Base-by-base conservation (phyloP, 352 stramenopile species). In the Peronospora destructor region DNA sequence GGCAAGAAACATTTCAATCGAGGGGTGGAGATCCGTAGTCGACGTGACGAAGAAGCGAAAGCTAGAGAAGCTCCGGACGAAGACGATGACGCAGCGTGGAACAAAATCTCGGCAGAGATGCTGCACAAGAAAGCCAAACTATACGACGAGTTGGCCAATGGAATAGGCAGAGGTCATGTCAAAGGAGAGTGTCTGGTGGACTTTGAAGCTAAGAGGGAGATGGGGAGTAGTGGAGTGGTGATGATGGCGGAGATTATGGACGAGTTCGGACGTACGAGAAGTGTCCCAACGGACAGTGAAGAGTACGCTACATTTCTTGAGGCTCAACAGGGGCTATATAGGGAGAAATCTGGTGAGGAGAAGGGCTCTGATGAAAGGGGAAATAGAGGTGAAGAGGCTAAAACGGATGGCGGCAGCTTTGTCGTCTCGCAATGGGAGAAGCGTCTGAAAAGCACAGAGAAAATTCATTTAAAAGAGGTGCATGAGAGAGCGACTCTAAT, bases 401-500 rank as follows among this genome's bases (percentile, higher is more conserved):
- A 34, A 2, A 37, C 39, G 16, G 43, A 38, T 10, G 44, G 46
- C 2, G 68, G 77, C 17, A 84, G 78, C 39, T 92, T 85, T 56
- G 81, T 92, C 14, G 66, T 77, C 9, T 90, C 81, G 8, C 81
- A 90, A 36, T 92, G 81, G 81, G 81, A 92, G 38, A 79, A 84
- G 48, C 76, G 71, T 10, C 60, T 92, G 13, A 86, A 84, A 23
- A 47, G 29, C 17, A 34, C 51, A 1, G 81, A 92, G 46, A 92
- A 90, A 49, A 28, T 53, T 5, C 79, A 82, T 47, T 41, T 92
- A 3, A 61, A 74, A 34, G 49, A 90, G 62, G 77, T 92, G 6
- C 81, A 90, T 40, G 71, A 72, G 40, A 55, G 55, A 43, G 66
- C 64, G 5, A 58, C 62, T 12, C 61, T 68, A 9, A 73, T 76